Base-by-base conservation (phyloP, 2,329 filamentous ascomycete genomes). In the Cladophialophora bantiana region DNA sequence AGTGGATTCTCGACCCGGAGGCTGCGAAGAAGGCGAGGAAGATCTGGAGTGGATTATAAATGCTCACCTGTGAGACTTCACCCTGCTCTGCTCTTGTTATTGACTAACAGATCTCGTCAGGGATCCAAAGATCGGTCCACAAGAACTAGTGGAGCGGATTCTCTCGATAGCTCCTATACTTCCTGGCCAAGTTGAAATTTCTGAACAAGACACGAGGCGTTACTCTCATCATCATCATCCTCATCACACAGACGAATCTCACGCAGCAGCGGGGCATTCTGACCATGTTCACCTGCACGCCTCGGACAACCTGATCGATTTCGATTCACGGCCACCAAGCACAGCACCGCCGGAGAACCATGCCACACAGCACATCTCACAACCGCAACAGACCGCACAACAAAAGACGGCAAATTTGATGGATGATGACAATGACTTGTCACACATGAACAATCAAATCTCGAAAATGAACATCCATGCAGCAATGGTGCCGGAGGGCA, bases 41-140 rank as follows among this genome's bases (percentile, higher is more conserved):
- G 92, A 92, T 71, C 82, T 99, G 35, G 95, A 98, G 79, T 99
- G 93, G 92, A 94, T 98, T 75, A 91, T 99, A 74, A 90, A 94
- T 77, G 90, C 94, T 1, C 84, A 89, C 64, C 86, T 99, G 93
- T 96, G 80, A 78, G 87, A 59, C n/a, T 63, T 1, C 78, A 54
- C 60, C 48, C 56, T 58, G 20, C 12, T 40, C 32, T 6, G 45
- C 54, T 26, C 3, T 35, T 35, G 36, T 26, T 10, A 32, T 7
- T 60, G 31, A 38, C 58, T 61, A 18, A 69, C 42, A 18, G 26
- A 7, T 35, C 7, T 55, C 10, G 5, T 36, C 38, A 74, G 71
- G 63, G 70, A 73, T 35, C 50, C 61, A 3, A 57, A 70, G 36
- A 54, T 55, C 35, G 34, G 50, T 20, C 58, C 63, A 12, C 64